Base-by-base conservation (phyloP, 2,329 filamentous ascomycete genomes). In the Verticillium dahliae region DNA sequence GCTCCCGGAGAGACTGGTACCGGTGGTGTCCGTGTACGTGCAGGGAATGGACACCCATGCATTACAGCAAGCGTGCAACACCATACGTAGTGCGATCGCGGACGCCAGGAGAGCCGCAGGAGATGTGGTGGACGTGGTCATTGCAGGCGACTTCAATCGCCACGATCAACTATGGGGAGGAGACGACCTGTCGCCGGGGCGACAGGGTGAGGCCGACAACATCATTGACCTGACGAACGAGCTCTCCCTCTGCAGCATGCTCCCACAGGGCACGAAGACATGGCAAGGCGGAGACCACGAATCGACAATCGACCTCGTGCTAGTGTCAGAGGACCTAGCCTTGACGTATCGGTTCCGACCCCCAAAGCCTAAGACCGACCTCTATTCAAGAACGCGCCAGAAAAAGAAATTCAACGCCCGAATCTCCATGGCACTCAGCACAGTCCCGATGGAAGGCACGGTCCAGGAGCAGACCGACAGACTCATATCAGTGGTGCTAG, bases 171-270 rank as follows among this genome's bases (percentile, higher is more conserved):
- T 69, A 3, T 68, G 39, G 67, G 64, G 62, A 60, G 67, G 64
- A 22, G 64, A 66, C 14, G 60, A 63, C 11, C 58, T 66, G 14
- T 63, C 41, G 4, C 15, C 54, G 6, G 37, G 31, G n/a, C 69
- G 70, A 59, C 65, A 77, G 63, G 73, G 74, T 18, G 71, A 76
- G 66, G 74, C 68, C 18, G 68, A 75, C 54, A 63, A 57, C 58
- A 75, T 76, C 50, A 70, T 76, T 52, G 64, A 75, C 58, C 64
- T 76, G 2, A 76, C 76, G 65, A 70, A 62, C 62, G 66, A 75
- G 41, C 68, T 67, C 62, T 60, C 56, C 50, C 69, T 77, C 1
- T 60, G 61, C 18, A 75, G 73, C 66, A 61, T 76, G 37, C 71
- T 76, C 6, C 41, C 18, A 11, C 6, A 18, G 7, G 41, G 41